A percentile compares a stretch with the other conserved stretches of the same genome.
Conservation (phyloP, 2,329 filamentous ascomycete genomes). For the Westerdykella sp. region DNA sequence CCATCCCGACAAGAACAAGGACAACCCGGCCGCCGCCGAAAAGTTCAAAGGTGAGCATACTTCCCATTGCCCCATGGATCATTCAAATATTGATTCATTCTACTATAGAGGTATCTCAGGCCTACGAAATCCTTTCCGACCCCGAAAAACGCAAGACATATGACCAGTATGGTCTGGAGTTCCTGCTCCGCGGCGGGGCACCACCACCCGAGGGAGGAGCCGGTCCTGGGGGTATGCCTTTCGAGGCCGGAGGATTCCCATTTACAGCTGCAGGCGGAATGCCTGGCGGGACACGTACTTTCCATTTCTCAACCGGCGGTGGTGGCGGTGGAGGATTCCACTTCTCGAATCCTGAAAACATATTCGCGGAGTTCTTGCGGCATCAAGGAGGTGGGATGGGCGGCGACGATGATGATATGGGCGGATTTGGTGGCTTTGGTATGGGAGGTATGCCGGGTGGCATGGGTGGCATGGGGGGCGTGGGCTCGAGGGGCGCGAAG, state of each 20-base stretch:
- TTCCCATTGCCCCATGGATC: neutral
- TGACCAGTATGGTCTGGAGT: constrained; percentile 91
- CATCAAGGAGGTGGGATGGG: constrained; percentile 42
- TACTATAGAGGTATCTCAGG: constrained; percentile 74
- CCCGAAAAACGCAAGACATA: constrained; percentile 95
- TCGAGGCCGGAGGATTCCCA: constrained; percentile 47
- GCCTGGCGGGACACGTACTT: constrained; percentile 51
- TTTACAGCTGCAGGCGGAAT: constrained; percentile 54
- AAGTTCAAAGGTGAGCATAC: constrained; percentile 72
- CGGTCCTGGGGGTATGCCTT: constrained; percentile 39
- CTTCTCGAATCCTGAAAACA: constrained; percentile 76
- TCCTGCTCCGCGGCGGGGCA: constrained; percentile 73
- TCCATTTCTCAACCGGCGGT: constrained; percentile 58
- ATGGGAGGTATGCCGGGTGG: constrained; percentile 31
- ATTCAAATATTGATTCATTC: constrained; percentile 10
- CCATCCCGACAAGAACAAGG: constrained; percentile 97
- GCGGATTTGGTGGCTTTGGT: constrained; percentile 36
- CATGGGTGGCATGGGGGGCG: constrained; percentile 37
- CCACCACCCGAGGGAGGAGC: constrained; percentile 50
- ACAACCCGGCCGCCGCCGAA: constrained; percentile 75
- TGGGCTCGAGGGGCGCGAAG: constrained; percentile 24
- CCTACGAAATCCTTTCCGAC: constrained; percentile 95
- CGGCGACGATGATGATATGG: constrained; percentile 52
- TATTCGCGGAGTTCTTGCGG: constrained; percentile 80
- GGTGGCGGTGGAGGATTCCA: constrained; percentile 61